A percentile compares a stretch with the other conserved stretches of the same genome.
Evolutionary conservation across 805 yeast genomes (phyloP).

Genomic region (Lipomyces mesembrius): DNA sequence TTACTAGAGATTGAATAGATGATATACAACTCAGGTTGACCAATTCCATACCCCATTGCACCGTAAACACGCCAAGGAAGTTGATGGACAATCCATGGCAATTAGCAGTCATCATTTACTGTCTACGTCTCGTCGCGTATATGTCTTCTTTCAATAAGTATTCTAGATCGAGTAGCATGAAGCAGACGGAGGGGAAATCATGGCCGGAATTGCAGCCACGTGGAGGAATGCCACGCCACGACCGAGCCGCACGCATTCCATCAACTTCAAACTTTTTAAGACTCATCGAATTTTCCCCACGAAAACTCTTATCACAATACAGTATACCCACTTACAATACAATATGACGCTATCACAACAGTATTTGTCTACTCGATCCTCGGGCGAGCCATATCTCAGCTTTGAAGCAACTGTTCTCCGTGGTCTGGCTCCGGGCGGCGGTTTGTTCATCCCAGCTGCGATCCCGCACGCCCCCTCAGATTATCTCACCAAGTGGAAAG

Average conservation of each 20-base stretch:
- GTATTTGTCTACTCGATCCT: conserved; percentile 51
- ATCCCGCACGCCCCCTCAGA: conserved; percentile 70
- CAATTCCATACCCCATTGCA: too few species aligned
- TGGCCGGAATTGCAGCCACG: not conserved
- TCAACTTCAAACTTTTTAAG: not conserved
- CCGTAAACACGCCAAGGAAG: too few species aligned
- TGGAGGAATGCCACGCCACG: not conserved
- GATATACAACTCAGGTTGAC: too few species aligned
- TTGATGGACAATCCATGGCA: too few species aligned
- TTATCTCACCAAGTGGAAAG: conserved; percentile 68
- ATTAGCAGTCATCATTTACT: too few species aligned
- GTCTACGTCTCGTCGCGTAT: too few species aligned
- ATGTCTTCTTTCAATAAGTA: too few species aligned
- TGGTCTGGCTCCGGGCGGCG: conserved; percentile 97
- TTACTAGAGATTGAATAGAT: too few species aligned
- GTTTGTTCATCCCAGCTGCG: conserved; percentile 83
- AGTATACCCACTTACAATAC: not conserved
- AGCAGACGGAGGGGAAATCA: too few species aligned
- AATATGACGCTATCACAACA: conserved; percentile 20
- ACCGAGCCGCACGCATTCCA: not conserved
- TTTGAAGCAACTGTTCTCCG: conserved; percentile 52
- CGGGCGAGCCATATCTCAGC: conserved; percentile 42
- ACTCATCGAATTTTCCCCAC: not conserved
- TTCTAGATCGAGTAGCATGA: too few species aligned
- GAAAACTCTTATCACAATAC: not conserved